Base-by-base conservation (phyloP, 108 stramenopile genomes). In the Discostella pseudostelligera region DNA sequence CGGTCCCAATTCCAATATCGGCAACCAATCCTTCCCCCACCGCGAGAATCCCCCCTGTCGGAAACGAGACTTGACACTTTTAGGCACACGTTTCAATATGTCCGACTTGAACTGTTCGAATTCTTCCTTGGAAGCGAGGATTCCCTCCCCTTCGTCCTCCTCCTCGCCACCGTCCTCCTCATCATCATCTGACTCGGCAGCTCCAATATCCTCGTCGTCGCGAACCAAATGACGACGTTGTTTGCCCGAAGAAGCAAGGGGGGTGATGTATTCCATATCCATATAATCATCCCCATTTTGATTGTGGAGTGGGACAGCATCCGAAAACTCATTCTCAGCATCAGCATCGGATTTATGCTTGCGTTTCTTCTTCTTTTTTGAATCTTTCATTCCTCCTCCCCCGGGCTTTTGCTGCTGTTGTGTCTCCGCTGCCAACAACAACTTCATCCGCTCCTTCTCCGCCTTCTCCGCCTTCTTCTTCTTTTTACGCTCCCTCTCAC, bases 1-100 rank as follows among this genome's bases (percentile, higher is more conserved):
- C 24, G 88, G 92, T 24, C 79, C 84, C 64, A 90, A 35, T 28
- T 87, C 77, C 47, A 89, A 53, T 9, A 79, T 67, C 1, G 88
- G 92, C 39, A 82, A 70, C 48, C 60, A 59, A 53, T 77, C 66
- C 39, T 82, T 85, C 12, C 73, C 82, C 87, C 87, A 93, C 42
- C 68, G 87, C 6, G 82, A 69, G 51, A 93, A 93, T 39, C 73
- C 87, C 17, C 85, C 77, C 48, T 87, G 59, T 13, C 85, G 73
- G 71, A 88, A 92, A 10, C 82, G 67, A 19, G 54, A 64, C 57
- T 81, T 83, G 42, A 79, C 58, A 4, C 49, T 58, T 13, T 76
- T 51, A 7, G 90, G 87, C 16, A 92, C 62, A 3, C 59, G 39
- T 0, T 20, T 44, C 32, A 91, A 51, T 26, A 84, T 61, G 12